Evolutionary conservation across 1,139 yeast species (phyloP), one percentile per base, ranked within the genome.

Genomic region (Yamadazyma oceani): DNA sequence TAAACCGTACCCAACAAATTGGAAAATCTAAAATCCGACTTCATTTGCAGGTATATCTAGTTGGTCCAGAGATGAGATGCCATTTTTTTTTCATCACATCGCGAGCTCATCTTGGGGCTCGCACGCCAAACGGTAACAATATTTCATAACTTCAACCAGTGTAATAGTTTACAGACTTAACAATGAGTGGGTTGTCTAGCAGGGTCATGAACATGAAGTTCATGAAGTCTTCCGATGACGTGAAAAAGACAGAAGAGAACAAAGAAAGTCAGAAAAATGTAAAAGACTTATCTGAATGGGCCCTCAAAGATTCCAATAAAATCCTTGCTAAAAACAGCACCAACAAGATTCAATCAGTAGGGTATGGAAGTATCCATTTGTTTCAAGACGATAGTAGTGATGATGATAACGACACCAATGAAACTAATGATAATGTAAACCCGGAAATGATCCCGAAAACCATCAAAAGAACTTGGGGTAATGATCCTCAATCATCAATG

Each of bases 1-100:
- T 92, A 92, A 6, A 92, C 98, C 0, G 98, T 90, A 21, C 98
- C 99, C 51, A 92, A 68, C 33, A 92, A 71, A 62, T 92, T 92
- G 32, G 95, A 82, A 53, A 92, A 85, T 74, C 69, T 63, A 55
- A 66, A 69, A 52, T 69, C 73, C 22, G 76, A 68, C 56, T 69
- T 72, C 78, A 72, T 72, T 15, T 8, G 8, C 11, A 3, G 13
- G 9, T 7, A 9, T 16, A 8, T 12, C 14, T 6, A 4, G 12
- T 8, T 13, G 16, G 12, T 12, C 30, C 16, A 16, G 38, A 32
- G 42, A 39, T 42, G 45, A 39, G 45, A 34, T 42, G 38, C 22
- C 23, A 29, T 17, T 25, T 27, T 34, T 32, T 17, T 8, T 9
- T 26, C 26, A 24, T 40, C 21, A 25, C 22, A 24, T 32, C 39